These are phyloP conservation scores for Mucor mucedo DNA, from an alignment of 371 early-diverging fungal species.

Conservation along the genomic window DNA sequence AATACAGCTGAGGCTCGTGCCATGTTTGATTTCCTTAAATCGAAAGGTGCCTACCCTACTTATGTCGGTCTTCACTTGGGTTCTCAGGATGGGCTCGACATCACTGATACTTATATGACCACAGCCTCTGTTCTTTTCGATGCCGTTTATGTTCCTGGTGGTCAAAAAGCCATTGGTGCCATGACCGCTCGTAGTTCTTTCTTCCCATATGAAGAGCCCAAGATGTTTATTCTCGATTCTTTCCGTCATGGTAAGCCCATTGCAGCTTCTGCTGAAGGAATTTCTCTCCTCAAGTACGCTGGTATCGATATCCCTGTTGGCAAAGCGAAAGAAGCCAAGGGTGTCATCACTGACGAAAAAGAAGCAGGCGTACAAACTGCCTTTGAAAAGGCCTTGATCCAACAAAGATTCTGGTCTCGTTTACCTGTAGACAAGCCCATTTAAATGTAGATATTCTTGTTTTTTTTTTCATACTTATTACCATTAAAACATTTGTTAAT, in stretches of 20 bases:
- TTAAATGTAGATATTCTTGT: not conserved
- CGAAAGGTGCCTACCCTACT: slow-evolving; percentile 32
- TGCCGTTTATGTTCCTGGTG: slow-evolving; percentile 48
- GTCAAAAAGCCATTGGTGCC: slow-evolving; percentile 18
- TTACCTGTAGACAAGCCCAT: slow-evolving; percentile 34
- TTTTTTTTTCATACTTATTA: not conserved
- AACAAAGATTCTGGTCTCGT: slow-evolving; percentile 46
- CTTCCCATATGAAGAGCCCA: slow-evolving; percentile 46
- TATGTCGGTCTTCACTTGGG: slow-evolving; percentile 36
- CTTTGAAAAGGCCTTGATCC: slow-evolving; percentile 32
- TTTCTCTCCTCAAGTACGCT: slow-evolving; percentile 47
- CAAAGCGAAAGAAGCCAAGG: slow-evolving; percentile 30
- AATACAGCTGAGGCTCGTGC: slow-evolving; percentile 26
- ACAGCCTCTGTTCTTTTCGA: slow-evolving; percentile 46
- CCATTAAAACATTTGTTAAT: not conserved
- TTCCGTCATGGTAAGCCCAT: slow-evolving; percentile 52
- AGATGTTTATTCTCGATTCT: slow-evolving; percentile 39
- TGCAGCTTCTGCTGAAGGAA: slow-evolving; percentile 45
- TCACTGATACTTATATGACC: slow-evolving; percentile 37
- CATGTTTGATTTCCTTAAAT: slow-evolving; percentile 27
- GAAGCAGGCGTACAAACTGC: not conserved
- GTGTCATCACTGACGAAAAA: slow-evolving; percentile 5
- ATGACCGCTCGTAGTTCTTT: slow-evolving; percentile 17
- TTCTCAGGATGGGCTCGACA: slow-evolving; percentile 30
- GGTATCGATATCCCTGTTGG: slow-evolving; percentile 6